Percentiles rank a stretch among this genome's conserved stretches.
Conservation (phyloP, 495 filamentous ascomycete genomes). For the Haplographium delicatum region DNA sequence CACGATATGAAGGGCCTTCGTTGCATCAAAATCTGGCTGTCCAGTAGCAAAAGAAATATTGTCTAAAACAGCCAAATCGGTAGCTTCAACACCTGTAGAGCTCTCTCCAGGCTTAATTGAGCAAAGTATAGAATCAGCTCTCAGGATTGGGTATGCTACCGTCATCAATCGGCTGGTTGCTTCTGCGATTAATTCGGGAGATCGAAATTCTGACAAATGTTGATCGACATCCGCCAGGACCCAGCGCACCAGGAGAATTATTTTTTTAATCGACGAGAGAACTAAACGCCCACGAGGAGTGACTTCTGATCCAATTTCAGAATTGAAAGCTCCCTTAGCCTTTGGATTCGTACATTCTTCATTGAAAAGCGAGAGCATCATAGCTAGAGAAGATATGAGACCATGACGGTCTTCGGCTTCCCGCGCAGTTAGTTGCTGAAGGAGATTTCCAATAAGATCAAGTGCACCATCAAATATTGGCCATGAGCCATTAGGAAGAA, state of each 20-base stretch:
- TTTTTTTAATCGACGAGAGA: too few species aligned
- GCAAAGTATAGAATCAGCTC: constrained; percentile 4
- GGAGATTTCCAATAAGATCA: not conserved
- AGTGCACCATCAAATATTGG: not conserved
- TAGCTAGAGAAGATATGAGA: constrained; percentile 55
- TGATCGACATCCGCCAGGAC: constrained; percentile 13
- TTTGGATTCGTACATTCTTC: not conserved
- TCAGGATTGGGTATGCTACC: constrained; percentile 18
- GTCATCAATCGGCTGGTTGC: constrained; percentile 53
- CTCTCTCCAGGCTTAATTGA: too few species aligned
- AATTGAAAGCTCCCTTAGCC: not conserved
- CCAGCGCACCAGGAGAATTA: not conserved
- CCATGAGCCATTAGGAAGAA: not conserved
- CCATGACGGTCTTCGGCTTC: constrained; percentile 67
- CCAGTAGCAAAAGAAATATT: too few species aligned
- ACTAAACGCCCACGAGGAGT: not conserved
- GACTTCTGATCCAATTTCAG: too few species aligned
- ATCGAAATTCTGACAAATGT: constrained; percentile 36
- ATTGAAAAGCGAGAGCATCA: not conserved
- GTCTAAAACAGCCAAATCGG: not conserved
- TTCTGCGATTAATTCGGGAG: constrained; percentile 66
- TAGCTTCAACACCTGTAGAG: too few species aligned
- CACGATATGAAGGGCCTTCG: too few species aligned
- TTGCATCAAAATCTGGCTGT: too few species aligned
- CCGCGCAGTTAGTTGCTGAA: constrained; percentile 23